Evolutionary conservation across 75 land plant genomes (phyloP).

Genomic region (Ceratopteris richardii): DNA sequence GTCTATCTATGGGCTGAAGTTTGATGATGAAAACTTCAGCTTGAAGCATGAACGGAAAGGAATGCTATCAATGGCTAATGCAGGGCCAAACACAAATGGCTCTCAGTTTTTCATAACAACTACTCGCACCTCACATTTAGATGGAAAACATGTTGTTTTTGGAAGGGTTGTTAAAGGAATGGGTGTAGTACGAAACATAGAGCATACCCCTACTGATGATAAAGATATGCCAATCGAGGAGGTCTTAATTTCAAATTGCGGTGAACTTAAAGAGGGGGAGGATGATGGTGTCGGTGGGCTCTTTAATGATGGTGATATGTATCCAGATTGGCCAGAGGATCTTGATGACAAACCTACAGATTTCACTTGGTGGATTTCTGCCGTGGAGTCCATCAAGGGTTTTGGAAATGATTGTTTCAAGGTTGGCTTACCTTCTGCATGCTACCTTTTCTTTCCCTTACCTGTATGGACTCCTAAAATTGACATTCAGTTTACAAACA

Average conservation of each 20-base stretch:
- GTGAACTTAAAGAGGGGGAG: slow-evolving; percentile 66
- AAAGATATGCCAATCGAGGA: slow-evolving; percentile 53
- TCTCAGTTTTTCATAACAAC: slow-evolving; percentile 98
- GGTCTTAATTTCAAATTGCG: slow-evolving; percentile 65
- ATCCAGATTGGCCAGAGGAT: slow-evolving; percentile 94
- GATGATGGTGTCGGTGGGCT: slow-evolving; percentile 75
- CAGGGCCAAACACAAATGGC: slow-evolving; percentile 90
- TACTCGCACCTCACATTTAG: slow-evolving; percentile 74
- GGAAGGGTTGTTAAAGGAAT: slow-evolving; percentile 91
- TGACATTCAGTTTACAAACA: slow-evolving; percentile 26
- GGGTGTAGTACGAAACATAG: slow-evolving; percentile 87
- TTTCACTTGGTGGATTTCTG: slow-evolving; percentile 75
- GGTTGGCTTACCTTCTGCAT: slow-evolving; percentile 22
- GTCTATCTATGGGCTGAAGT: slow-evolving; percentile 86
- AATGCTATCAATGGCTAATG: slow-evolving; percentile 92
- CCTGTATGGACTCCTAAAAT: background rate
- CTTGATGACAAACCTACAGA: slow-evolving; percentile 68
- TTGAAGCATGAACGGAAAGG: slow-evolving; percentile 97
- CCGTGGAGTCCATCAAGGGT: slow-evolving; percentile 67
- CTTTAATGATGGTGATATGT: slow-evolving; percentile 82
- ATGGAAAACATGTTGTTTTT: slow-evolving; percentile 98
- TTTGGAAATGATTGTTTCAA: slow-evolving; percentile 80
- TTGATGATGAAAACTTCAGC: slow-evolving; percentile 91
- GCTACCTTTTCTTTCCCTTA: background rate
- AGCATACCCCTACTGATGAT: slow-evolving; percentile 53